phyloP scores from a whole-genome alignment of 2,329 filamentous ascomycete genomes.

The Calonectria montana region DNA sequence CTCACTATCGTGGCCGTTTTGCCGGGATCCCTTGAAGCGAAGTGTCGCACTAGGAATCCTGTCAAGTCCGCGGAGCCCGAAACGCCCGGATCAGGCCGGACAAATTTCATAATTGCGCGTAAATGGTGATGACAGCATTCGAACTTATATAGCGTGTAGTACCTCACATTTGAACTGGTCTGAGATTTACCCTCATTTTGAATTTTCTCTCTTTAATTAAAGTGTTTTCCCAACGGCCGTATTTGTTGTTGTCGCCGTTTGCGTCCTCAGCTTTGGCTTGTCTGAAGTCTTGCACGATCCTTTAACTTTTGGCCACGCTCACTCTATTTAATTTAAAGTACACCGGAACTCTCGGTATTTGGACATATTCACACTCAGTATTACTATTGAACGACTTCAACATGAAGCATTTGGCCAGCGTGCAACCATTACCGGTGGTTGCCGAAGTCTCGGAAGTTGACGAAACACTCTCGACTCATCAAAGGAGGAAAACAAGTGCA shows the following conservation, averaged over 20 bases:
- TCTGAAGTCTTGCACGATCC: no score
- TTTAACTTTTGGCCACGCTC: no score
- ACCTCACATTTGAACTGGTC: no score
- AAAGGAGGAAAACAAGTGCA: not conserved
- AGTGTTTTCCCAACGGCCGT: no score
- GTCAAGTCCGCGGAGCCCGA: slow-evolving; percentile 19
- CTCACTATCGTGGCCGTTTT: not conserved
- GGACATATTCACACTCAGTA: no score
- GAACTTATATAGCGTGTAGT: not conserved
- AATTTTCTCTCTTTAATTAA: no score
- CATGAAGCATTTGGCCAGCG: not conserved
- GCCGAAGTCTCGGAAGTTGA: not conserved
- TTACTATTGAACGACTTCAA: not conserved
- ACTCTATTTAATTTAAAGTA: no score
- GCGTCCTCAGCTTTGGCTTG: no score
- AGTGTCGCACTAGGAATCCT: not conserved
- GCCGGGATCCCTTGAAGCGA: not conserved
- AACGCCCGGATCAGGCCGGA: slow-evolving; percentile 1
- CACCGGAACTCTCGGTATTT: no score
- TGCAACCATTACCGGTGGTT: not conserved
- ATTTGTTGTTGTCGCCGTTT: no score
- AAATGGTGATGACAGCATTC: not conserved
- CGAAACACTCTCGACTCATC: not conserved
- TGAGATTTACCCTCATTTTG: not conserved
- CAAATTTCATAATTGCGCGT: not conserved